A percentile compares a stretch with the other conserved stretches of the same genome.
Evolutionary conservation across 495 filamentous ascomycete species (phyloP).

Genomic region (Ascodesmis nigricans): DNA sequence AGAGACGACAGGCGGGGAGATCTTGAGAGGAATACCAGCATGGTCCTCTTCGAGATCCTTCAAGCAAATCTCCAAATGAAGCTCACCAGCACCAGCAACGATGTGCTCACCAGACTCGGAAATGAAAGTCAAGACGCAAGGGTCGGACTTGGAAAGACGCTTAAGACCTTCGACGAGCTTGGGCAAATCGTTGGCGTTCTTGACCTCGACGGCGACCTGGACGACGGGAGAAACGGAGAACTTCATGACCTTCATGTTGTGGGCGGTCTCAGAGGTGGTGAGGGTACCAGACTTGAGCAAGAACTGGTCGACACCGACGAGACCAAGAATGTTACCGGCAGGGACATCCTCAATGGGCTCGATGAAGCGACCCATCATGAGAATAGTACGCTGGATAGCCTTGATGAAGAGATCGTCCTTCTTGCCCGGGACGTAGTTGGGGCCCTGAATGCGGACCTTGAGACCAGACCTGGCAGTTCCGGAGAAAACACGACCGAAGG

Average conservation of each 20-base stretch:
- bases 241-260: slow-evolving; percentile 99
- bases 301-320: slow-evolving; percentile 99
- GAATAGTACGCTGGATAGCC: slow-evolving; percentile 97
- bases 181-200: slow-evolving; percentile 98
- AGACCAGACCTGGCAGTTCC: slow-evolving; percentile 92
- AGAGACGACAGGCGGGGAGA: slow-evolving; percentile 90
- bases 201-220: slow-evolving; percentile 95
- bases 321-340: slow-evolving; percentile 95
- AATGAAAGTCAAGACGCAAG: slow-evolving; percentile 82
- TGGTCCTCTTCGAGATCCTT: slow-evolving; percentile 99
- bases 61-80: slow-evolving; percentile 98
- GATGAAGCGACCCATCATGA: slow-evolving; percentile 99
- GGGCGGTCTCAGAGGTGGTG: slow-evolving; percentile 86
- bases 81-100: slow-evolving; percentile 95
- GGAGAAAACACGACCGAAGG: slow-evolving; percentile 98
- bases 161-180: slow-evolving; percentile 99
- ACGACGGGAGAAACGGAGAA: slow-evolving; percentile 99
- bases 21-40: slow-evolving; percentile 84
- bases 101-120: slow-evolving; percentile 90
- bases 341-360: slow-evolving; percentile 99
- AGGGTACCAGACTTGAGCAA: slow-evolving; percentile 99
- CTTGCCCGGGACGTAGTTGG: slow-evolving; percentile 93
- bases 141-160: slow-evolving; percentile 99
- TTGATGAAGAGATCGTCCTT: slow-evolving; percentile 99
- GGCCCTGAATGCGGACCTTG: slow-evolving; percentile 99